These are phyloP conservation scores for Cladosporium velox DNA, from an alignment of 2,329 filamentous ascomycete genomes.

Conservation along the genomic window DNA sequence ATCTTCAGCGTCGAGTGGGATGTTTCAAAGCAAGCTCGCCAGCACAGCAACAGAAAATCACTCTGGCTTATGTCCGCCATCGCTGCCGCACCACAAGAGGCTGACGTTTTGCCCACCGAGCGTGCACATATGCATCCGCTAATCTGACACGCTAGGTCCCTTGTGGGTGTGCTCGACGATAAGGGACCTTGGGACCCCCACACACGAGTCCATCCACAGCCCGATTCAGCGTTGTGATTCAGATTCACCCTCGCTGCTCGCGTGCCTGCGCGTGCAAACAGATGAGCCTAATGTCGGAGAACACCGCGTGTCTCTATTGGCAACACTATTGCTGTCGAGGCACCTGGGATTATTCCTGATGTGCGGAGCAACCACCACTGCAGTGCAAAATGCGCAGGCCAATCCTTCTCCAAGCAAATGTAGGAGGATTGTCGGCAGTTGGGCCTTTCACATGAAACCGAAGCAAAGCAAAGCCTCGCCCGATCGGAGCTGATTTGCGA, in stretches of 20 bases:
- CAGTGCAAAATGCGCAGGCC: background rate
- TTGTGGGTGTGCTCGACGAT: constrained; percentile 3
- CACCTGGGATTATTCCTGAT: background rate
- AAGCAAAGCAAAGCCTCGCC: constrained; percentile 9
- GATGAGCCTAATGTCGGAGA: constrained; percentile 8
- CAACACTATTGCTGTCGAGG: background rate
- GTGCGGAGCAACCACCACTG: background rate
- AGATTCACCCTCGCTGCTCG: background rate
- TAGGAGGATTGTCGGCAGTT: constrained; percentile 8
- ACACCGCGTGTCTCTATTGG: constrained; percentile 10
- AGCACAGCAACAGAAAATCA: background rate
- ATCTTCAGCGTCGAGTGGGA: constrained; percentile 15
- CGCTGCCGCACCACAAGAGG: constrained; percentile 2
- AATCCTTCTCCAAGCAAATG: background rate
- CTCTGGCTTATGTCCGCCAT: background rate
- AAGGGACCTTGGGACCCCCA: constrained; percentile 3
- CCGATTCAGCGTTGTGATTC: background rate
- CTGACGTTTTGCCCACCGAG: constrained; percentile 1
- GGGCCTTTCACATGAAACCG: constrained; percentile 15
- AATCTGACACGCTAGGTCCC: constrained; percentile 7
- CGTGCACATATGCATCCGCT: background rate
- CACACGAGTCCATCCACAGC: background rate
- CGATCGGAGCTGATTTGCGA: constrained; percentile 14
- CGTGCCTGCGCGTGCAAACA: constrained; percentile 4
- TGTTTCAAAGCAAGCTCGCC: background rate